Conservation (phyloP, 345 rosid species). For the Corymbia maculata region DNA sequence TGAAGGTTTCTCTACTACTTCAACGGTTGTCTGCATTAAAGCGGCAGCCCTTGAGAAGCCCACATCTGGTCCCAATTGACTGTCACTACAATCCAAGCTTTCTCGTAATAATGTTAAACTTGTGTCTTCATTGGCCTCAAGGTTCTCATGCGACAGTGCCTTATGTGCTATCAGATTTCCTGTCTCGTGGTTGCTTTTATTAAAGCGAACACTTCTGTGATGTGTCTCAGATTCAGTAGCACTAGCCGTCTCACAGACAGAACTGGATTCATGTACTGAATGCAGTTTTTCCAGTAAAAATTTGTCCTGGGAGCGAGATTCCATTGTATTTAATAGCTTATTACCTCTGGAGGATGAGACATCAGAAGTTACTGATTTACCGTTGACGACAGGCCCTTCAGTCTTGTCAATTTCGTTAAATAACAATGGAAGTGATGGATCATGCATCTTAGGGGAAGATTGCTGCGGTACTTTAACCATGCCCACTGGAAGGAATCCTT, state of each 20-base stretch:
- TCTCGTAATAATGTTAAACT: conserved; percentile 1
- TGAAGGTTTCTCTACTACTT: conserved; percentile 9
- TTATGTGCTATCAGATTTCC: conserved; percentile 4
- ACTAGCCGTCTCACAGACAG: conserved; percentile 3
- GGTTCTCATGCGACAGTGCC: conserved; percentile 8
- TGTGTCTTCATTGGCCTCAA: conserved; percentile 1
- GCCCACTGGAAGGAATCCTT: neutral
- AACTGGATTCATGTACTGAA: conserved; percentile 6
- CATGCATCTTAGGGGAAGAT: conserved; percentile 10
- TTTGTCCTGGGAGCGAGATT: conserved; percentile 8
- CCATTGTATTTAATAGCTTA: neutral
- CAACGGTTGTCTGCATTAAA: conserved; percentile 2
- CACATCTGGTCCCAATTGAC: conserved; percentile 8
- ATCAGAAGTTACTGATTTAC: conserved; percentile 14
- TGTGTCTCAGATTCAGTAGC: conserved; percentile 2
- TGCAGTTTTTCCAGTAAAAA: conserved; percentile 13
- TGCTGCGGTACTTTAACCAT: neutral
- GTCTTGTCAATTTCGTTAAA: conserved; percentile 11
- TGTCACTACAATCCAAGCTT: conserved; percentile 8
- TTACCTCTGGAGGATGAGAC: conserved; percentile 5
- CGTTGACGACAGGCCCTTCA: conserved; percentile 8
- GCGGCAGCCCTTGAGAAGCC: conserved; percentile 2
- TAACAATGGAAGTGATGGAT: conserved; percentile 15
- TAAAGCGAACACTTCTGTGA: neutral
- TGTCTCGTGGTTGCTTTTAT: neutral